phyloP scores from a whole-genome alignment of 805 yeast genomes.

The Metschnikowia peoriensis region DNA sequence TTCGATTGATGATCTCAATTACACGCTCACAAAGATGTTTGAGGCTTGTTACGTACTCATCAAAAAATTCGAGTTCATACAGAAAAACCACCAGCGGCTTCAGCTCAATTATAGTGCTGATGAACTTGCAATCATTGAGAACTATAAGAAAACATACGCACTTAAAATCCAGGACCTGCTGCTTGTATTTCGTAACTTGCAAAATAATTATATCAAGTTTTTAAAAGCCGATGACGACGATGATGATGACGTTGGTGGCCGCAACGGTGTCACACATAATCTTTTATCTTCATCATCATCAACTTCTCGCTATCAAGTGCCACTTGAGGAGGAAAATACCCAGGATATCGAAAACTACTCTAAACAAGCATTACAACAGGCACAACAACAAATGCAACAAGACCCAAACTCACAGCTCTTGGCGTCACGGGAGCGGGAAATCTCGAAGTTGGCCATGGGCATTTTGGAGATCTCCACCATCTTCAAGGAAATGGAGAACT shows the following conservation, averaged over 20 bases:
- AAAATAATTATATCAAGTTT: conserved; percentile 83
- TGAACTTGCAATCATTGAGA: conserved; percentile 68
- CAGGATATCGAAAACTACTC: conserved; percentile 46
- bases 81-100: conserved; percentile 40
- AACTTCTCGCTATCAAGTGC: conserved; percentile 5
- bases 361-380: conserved; percentile 49
- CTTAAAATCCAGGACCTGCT: conserved; percentile 76
- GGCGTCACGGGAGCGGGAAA: conserved; percentile 83
- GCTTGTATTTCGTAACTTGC: conserved; percentile 78
- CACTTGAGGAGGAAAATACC: conserved; percentile 15
- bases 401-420: conserved; percentile 34
- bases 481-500: conserved; percentile 86
- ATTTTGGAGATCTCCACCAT: conserved; percentile 91
- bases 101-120: conserved; percentile 38
- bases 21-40: conserved; percentile 68
- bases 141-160: conserved; percentile 83
- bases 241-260: conserved; percentile 29
- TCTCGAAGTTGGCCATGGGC: conserved; percentile 88
- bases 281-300: conserved; percentile 1
- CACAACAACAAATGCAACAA: conserved; percentile 31
- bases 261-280: not conserved
- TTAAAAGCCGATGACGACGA: conserved; percentile 77
- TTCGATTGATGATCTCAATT: conserved; percentile 76
- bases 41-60: conserved; percentile 77
- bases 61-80: conserved; percentile 54